Evolutionary conservation across 164 flowering plant species (phyloP).

Genomic region (Malania oleifera): DNA sequence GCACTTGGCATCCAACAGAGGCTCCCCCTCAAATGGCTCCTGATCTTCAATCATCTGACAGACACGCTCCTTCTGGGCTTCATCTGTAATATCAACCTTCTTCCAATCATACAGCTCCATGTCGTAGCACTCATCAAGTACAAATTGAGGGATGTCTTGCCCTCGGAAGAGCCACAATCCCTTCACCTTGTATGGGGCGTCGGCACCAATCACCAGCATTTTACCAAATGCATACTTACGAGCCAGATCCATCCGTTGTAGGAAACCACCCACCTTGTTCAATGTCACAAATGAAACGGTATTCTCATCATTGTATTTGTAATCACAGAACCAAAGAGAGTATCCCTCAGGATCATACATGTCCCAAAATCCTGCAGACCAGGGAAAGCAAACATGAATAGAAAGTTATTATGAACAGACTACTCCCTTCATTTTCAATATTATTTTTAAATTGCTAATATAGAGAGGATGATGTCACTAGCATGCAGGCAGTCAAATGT

Average conservation of each 20-base stretch:
- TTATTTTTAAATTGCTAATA: too few relatives aligned
- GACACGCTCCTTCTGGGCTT: conserved; percentile 79
- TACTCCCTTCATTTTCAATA: too few relatives aligned
- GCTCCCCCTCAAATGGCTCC: conserved; percentile 91
- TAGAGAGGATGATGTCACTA: too few relatives aligned
- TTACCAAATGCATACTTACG: conserved; percentile 95
- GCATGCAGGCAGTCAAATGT: too few relatives aligned
- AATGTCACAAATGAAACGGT: conserved; percentile 82
- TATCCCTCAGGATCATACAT: conserved; percentile 97
- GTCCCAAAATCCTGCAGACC: conserved; percentile 92
- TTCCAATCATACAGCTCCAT: conserved; percentile 88
- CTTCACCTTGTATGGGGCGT: conserved; percentile 83
- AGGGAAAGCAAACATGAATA: too few relatives aligned
- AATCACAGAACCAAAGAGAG: conserved; percentile 70
- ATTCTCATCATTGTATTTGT: too few relatives aligned
- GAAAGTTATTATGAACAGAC: too few relatives aligned
- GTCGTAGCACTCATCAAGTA: conserved; percentile 81
- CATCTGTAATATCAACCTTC: conserved; percentile 74
- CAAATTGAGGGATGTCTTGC: conserved; percentile 69
- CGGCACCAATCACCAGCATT: conserved; percentile 75
- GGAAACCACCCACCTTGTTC: conserved; percentile 66
- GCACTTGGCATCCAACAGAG: conserved; percentile 86
- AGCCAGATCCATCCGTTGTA: conserved; percentile 83
- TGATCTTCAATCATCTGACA: conserved; percentile 87
- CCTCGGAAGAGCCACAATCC: conserved; percentile 99